Percentiles rank a stretch among this genome's conserved stretches.
phyloP scores from a whole-genome alignment of 176 grass and related monocot genomes.

The Phyllostachys edulis region DNA sequence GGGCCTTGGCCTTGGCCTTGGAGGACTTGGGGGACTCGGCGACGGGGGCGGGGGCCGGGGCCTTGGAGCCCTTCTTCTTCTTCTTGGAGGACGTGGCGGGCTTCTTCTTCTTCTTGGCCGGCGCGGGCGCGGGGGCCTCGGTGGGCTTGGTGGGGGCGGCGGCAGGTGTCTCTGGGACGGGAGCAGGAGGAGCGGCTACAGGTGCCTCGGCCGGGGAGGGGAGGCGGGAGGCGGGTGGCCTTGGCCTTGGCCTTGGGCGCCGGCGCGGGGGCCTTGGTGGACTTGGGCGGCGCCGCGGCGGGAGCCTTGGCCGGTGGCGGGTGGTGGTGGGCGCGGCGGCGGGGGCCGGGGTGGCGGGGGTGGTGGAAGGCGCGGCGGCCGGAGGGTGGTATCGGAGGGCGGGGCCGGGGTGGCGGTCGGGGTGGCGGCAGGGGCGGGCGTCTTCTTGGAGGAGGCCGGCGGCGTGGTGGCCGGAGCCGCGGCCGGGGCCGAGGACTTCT shows the following conservation, averaged over 20 bases:
- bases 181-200: conserved; percentile 24
- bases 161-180: not conserved
- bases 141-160: conserved; percentile 42
- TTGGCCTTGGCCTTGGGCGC: not conserved
- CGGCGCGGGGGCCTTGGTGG: conserved; percentile 25
- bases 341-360: conserved; percentile 28
- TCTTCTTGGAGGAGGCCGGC: conserved; percentile 33
- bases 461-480: conserved; percentile 29
- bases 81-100: conserved; percentile 27
- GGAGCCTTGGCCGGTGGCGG: conserved; percentile 31
- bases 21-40: conserved; percentile 22
- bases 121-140: conserved; percentile 37
- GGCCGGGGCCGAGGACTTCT: conserved; percentile 31
- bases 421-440: conserved; percentile 14
- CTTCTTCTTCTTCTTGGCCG: conserved; percentile 60
- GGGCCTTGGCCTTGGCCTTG: conserved; percentile 47
- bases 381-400: conserved; percentile 5
- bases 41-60: conserved; percentile 43
- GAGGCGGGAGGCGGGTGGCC: conserved; percentile 12
- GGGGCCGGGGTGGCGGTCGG: conserved; percentile 15
- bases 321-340: conserved; percentile 29
- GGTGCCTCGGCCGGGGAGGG: not conserved
- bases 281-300: conserved; percentile 40
- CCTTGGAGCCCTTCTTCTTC: conserved; percentile 61
- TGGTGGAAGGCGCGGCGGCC: conserved; percentile 25